phyloP scores from a whole-genome alignment of 768 basidiomycete genomes.

The Exidia glandulosa region DNA sequence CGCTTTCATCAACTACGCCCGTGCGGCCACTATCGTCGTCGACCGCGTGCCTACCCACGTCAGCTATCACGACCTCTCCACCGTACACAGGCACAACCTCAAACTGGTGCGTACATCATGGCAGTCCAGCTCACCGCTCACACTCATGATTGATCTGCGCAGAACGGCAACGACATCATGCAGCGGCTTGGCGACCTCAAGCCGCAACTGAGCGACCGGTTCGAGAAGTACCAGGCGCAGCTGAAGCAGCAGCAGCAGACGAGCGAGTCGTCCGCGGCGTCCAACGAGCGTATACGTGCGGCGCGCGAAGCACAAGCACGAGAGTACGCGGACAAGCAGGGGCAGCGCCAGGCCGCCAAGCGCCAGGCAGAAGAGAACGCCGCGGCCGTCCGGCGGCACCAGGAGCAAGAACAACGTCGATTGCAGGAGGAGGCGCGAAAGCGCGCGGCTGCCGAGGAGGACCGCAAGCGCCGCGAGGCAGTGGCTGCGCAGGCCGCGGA shows the following conservation, averaged over 20 bases:
- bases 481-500: no score
- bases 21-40: constrained; percentile 65
- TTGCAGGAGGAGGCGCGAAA: constrained; percentile 3
- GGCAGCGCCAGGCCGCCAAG: constrained; percentile 1
- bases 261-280: not conserved
- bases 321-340: not conserved
- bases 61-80: constrained; percentile 49
- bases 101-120: constrained; percentile 44
- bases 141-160: constrained; percentile 6
- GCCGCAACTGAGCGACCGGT: constrained; percentile 47
- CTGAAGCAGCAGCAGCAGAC: constrained; percentile 13
- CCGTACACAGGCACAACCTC: constrained; percentile 54
- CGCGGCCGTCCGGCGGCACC: constrained; percentile 11
- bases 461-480: constrained; percentile 1
- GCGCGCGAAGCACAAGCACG: not conserved
- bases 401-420: constrained; percentile 12
- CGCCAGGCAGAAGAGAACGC: constrained; percentile 11
- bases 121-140: constrained; percentile 1
- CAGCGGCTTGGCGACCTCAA: constrained; percentile 56
- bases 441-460: not conserved
- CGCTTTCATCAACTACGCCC: constrained; percentile 64
- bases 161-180: constrained; percentile 72
- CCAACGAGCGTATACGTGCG: not conserved
- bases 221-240: constrained; percentile 45
- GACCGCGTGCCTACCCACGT: constrained; percentile 68